A percentile compares a stretch with the other conserved stretches of the same genome.
Evolutionary conservation across 176 grass and related monocot genomes (phyloP).

Genomic region (Eleusine coracana): DNA sequence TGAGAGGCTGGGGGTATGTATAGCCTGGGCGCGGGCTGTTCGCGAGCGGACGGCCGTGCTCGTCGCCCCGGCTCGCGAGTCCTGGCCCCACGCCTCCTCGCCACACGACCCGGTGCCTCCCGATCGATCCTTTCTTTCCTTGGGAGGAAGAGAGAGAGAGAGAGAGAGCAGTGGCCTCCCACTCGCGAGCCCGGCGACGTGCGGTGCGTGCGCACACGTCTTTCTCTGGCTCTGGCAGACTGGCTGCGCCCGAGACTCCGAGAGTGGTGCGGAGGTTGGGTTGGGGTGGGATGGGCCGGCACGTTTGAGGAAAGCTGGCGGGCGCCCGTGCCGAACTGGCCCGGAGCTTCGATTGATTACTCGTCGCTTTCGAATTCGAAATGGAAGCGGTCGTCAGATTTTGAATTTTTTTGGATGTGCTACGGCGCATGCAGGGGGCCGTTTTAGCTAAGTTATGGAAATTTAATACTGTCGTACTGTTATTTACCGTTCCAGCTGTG

Average conservation of each 20-base stretch:
- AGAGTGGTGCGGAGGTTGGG: background rate
- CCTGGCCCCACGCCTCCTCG: conserved; percentile 17
- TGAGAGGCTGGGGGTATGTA: conserved; percentile 40
- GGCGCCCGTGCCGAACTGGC: background rate
- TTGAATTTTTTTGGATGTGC: background rate
- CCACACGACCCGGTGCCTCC: conserved; percentile 40
- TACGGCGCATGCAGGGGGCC: background rate
- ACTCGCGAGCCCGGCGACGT: conserved; percentile 22
- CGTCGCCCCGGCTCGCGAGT: conserved; percentile 29
- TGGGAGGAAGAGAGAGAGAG: too few species aligned
- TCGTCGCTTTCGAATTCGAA: background rate
- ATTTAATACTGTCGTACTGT: background rate
- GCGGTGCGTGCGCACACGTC: conserved; percentile 23
- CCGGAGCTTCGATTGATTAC: background rate
- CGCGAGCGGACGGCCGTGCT: conserved; percentile 40
- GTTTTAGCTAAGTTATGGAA: background rate
- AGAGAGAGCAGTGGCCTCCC: conserved; percentile 23
- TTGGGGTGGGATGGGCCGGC: background rate
- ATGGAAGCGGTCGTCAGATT: background rate
- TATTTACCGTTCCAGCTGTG: too few species aligned
- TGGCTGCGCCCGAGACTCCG: background rate
- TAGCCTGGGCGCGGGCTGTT: background rate
- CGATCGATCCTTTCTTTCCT: background rate
- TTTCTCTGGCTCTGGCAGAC: background rate
- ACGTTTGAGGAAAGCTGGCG: background rate